Evolutionary conservation across 2,329 filamentous ascomycete species (phyloP), one percentile per base, ranked within the genome.

Genomic region (Botrytis tulipae): DNA sequence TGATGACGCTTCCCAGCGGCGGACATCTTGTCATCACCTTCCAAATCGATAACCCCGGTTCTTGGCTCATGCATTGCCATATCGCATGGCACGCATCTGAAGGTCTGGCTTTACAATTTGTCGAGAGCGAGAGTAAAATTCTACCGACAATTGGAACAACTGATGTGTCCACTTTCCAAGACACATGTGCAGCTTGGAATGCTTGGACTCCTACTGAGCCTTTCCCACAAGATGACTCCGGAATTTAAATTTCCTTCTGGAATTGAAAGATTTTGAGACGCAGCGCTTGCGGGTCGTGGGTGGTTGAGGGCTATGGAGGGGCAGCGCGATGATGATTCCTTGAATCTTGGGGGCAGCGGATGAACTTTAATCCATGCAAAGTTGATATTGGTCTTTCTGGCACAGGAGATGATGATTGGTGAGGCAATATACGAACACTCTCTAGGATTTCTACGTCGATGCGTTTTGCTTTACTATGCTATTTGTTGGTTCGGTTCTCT

Each of bases 1-100:
- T 86, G 3, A 85, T 86, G 14, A 83, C 86, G 74, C 81, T 89
- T 25, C 80, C 79, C 18, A 77, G 60, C 22, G 76, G 76, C 40
- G 79, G 79, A 8, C 78, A 79, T 32, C 75, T 81, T 20, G 79
- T 77, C 25, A 80, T 81, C 25, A 78, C 77, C 1, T 80, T 80
- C 74, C 76, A 80, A 73, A 79, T 78, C 16, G 79, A 81, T 61
- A 81, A 81, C 51, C 80, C 79, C 44, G 79, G 79, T 9, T 76
- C 78, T 10, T 81, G 80, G 79, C 70, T 81, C 29, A 59, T 80
- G 59, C 82, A 83, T 72, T 83, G 82, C 76, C 82, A 83, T 70
- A 80, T 83, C 70, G 80, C 80, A 4, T 90, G 87, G 87, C 88
- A 90, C 77, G 84, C 85, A 1, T 86, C 85, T 1, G 83, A 84